Evolutionary conservation across 257 asterid species (phyloP).

Genomic region (Gentiana macrophylla): DNA sequence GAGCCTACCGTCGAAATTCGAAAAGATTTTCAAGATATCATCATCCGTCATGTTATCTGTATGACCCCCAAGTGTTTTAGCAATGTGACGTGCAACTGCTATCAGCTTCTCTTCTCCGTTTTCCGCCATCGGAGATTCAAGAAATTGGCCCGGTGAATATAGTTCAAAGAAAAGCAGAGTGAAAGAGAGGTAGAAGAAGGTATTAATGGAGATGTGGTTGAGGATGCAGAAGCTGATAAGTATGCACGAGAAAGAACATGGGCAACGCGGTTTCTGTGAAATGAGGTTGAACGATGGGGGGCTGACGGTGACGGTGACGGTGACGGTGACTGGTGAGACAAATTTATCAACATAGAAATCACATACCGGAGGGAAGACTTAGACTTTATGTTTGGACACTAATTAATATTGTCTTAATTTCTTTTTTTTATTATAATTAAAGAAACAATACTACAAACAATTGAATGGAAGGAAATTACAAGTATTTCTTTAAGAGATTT

Average conservation of each 20-base stretch:
- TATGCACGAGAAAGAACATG: not conserved
- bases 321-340: not conserved
- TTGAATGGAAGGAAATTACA: no score
- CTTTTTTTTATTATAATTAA: no score
- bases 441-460: no score
- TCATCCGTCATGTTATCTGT: constrained; percentile 88
- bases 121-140: constrained; percentile 53
- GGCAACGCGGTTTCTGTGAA: constrained; percentile 19
- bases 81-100: constrained; percentile 95
- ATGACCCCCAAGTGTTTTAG: constrained; percentile 88
- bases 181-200: not conserved
- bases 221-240: not conserved
- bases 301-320: no score
- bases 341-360: no score
- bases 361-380: no score
- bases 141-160: not conserved
- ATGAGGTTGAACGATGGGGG: not conserved
- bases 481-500: no score
- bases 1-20: constrained; percentile 79
- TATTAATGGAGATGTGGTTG: not conserved
- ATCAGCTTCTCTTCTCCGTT: constrained; percentile 94
- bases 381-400: no score
- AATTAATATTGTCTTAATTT: no score
- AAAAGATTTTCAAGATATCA: constrained; percentile 81
- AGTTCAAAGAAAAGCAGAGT: not conserved